Base-by-base conservation (phyloP, 139 green algal genomes). In the Chlorella sp. region DNA sequence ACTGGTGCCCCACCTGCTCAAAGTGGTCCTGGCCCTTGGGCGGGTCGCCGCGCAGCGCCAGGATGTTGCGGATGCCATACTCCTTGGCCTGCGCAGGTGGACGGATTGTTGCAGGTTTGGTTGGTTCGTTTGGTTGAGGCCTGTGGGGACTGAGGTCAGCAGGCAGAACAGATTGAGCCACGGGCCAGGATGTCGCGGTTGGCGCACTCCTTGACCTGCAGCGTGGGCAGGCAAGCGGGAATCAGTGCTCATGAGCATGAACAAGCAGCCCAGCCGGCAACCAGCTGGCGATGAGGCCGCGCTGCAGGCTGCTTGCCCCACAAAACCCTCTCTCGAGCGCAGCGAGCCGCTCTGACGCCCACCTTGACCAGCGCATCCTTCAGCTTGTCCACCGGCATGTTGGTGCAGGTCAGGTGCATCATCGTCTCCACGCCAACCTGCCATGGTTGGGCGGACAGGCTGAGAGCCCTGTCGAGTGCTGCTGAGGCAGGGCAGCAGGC, bases 381-480 rank as follows among this genome's bases (percentile, higher is more conserved):
- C 65, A 99, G 90, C 86, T 95, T 95, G 64, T 98, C 94, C 63
- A 94, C 85, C 0, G 93, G 94, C 96, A 99, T 99, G 93, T 99
- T 99, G 79, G 97, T 99, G 92, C 97, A 99, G 9, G 97, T 99
- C 60, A 99, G 89, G 90, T 99, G 97, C 97, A 99, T 99, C 95
- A 99, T 99, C 23, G 96, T 99, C 90, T 99, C 96, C 44, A 99
- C 92, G 76, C 95, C 94, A 3, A 99, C 88, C 96, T 99, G 90
- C 70, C 30, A 6, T 0, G 13, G 30, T 18, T 23, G 51, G 12
- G 15, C 51, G 51, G 44, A 2, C 51, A 60, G 51, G 51, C 13
- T n/a, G n/a, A n/a, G n/a, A n/a, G n/a, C n/a, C n/a, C n/a, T n/a
- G n/a, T n/a, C n/a, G n/a, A n/a, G n/a, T n/a, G n/a, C 44, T 51